Base-by-base conservation (phyloP, 306 rosid species). In the Glycine latifolia region DNA sequence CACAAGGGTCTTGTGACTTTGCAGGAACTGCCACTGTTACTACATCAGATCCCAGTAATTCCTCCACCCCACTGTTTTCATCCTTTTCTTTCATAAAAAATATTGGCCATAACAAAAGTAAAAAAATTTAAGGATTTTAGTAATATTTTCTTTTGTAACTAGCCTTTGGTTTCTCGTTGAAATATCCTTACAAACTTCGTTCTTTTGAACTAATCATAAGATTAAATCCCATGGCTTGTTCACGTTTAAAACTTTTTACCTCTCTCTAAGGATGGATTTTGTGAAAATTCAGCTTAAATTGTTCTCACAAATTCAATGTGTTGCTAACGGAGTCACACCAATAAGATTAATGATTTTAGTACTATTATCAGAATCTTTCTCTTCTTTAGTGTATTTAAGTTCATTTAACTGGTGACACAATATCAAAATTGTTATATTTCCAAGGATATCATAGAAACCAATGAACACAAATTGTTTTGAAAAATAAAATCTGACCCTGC, bases 1-100 rank as follows among this genome's bases (percentile, higher is more conserved):
- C 69, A 7, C 73, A 14, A 7, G 92, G 90, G 6, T 12, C 98
- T n/a, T 94, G 98, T 82, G 98, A 91, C 39, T 94, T 94, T 77
- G 70, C 94, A 20, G 95, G 92, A 79, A 69, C 94, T 0, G 97
- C 98, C 6, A 35, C 82, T 37, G 35, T 78, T 48, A 17, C 68
- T 52, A 0, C 91, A 47, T 44, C 94, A 71, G 88, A 94, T 87
- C 98, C 98, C 53, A 94, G 98, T 94, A 87, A 83, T 44, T 49
- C 11, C 47, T 47, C 35, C 44, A 13, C 15, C 13, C 35, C 52
- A 17, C 49, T 7, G 3, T 0, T n/a, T 31, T 5, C 31, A 0
- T 26, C 13, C 52, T 39, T 17, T 31, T 58, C 56, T 2, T 56
- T 56, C 62, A 15, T 10, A 9, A 9, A 9, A 49, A 2, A 49